Evolutionary conservation across 345 rosid species (phyloP).

Genomic region (Eutrema yunnanense): DNA sequence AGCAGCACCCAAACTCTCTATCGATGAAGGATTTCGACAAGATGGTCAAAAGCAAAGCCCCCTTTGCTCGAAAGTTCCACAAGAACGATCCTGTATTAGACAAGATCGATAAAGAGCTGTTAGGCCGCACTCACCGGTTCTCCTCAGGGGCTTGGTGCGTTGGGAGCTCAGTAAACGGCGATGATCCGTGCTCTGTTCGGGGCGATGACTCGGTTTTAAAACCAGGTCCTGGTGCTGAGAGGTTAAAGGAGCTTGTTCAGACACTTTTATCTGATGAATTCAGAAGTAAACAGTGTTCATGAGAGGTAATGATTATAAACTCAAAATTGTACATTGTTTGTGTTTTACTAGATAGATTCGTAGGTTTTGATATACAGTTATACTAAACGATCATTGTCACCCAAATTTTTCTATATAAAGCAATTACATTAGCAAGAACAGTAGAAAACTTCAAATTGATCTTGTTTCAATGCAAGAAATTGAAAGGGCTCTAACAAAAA

Average conservation of each 20-base stretch:
- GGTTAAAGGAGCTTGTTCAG: slow-evolving; percentile 49
- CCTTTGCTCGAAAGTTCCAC: slow-evolving; percentile 83
- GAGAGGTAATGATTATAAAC: slow-evolving; percentile 20
- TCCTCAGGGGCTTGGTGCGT: slow-evolving; percentile 65
- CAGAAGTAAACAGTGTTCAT: slow-evolving; percentile 48
- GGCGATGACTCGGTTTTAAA: slow-evolving; percentile 40
- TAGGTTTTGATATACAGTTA: slow-evolving; percentile 3
- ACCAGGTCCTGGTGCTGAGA: slow-evolving; percentile 71
- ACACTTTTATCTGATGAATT: slow-evolving; percentile 52
- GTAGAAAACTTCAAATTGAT: neutral
- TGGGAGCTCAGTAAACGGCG: slow-evolving; percentile 22
- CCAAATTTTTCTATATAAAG: neutral
- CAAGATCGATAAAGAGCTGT: slow-evolving; percentile 73
- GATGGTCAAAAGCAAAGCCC: slow-evolving; percentile 75
- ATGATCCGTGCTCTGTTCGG: neutral
- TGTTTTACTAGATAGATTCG: slow-evolving; percentile 17
- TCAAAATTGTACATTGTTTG: slow-evolving; percentile 19
- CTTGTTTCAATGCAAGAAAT: slow-evolving; percentile 6
- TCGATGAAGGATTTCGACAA: slow-evolving; percentile 47
- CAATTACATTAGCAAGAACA: neutral
- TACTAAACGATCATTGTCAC: neutral
- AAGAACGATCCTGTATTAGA: slow-evolving; percentile 58
- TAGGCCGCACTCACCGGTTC: slow-evolving; percentile 50
- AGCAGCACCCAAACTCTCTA: slow-evolving; percentile 88
- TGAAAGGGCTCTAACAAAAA: slow-evolving; percentile 8